Base-by-base conservation (phyloP, 192 early-diverging fungal species). In the Coemansia sp. region DNA sequence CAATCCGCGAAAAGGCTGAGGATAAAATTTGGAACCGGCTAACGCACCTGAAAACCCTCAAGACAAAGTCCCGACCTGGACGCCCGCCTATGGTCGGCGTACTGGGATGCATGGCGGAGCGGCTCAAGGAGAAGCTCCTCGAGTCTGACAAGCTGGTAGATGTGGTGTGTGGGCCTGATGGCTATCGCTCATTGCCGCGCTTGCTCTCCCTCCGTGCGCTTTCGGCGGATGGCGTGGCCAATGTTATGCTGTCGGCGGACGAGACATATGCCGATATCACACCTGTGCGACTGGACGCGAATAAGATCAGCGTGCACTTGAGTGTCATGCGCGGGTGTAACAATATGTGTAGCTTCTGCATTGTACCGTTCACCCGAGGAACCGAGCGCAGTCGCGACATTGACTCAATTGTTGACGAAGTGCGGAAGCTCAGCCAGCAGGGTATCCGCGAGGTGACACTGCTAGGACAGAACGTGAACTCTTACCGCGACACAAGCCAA, bases 381-480 rank as follows among this genome's bases (percentile, higher is more conserved):
- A 91, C 83, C 61, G 91, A 92, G 67, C 83, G 91, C 54, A 89
- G 88, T 71, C 83, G 91, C 57, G 79, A 85, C 33, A 88, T 92
- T 4, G 88, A 89, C 39, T 88, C 89, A 6, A 89, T 92, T 63
- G 77, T 92, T 9, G 71, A 77, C 34, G 91, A 92, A 56, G 88
- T 91, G 31, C 75, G 75, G 24, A 73, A 81, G 54, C 78, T 92
- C 39, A 88, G 85, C 67, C 69, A 74, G 41, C 89, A 90, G 68
- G 91, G 91, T 17, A 85, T 92, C 36, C 75, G 73, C 70, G 84
- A 83, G 62, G 84, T 92, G 11, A 91, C 87, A 13, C 73, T 92
- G 41, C 82, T 92, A n/a, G 91, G 91, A 13, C 91, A 92, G 72
- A 92, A 92, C 71, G 91, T 92, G 42, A 92, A 92, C 69, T 92